Evolutionary conservation across 768 basidiomycete genomes (phyloP), one percentile per base, ranked within the genome.

Genomic region (Suillus occidentalis): DNA sequence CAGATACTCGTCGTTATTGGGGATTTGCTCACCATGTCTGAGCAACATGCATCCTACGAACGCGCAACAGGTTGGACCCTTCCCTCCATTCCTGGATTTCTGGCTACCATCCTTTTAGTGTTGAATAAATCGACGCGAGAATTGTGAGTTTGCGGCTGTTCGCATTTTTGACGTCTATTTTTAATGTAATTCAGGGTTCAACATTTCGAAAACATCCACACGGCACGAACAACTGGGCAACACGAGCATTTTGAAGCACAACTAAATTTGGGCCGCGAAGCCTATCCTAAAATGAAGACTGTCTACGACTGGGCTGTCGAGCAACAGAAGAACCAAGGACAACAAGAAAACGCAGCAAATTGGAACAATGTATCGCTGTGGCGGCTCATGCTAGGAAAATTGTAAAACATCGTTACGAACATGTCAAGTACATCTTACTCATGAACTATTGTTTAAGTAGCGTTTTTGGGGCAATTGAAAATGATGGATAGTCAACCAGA

Each of bases 311-410:
- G 78, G 78, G 75, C 73, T 6, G 45, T 50, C 31, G 61, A 40
- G 39, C 67, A 57, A 25, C 39, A 66, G 25, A 61, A 61, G 16
- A n/a, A 56, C 59, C 12, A 36, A 66, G 60, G 18, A 56, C 52
- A 10, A n/a, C 22, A 1, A 55, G 12, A 34, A 1, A 47, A 39
- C 36, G 4, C 42, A 52, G 40, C 39, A 25, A 37, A 14, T 60
- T 78, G 76, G 76, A 77, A 78, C 36, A 62, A 73, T 50, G 68
- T 77, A 18, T 72, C 71, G 0, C 22, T 77, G 18, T 63, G 66
- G 25, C 60, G 66, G 9, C 50, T 77, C 50, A 36, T 71, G 9
- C 73, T 63, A 3, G 75, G 77, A 7, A 71, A 69, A 57, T 65
- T 65, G 50, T 76, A 63, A 55, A 18, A 34, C 9, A 42, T 42